These are phyloP conservation scores for Collybia mongolica DNA, from an alignment of 768 basidiomycete genomes.

Conservation along the genomic window DNA sequence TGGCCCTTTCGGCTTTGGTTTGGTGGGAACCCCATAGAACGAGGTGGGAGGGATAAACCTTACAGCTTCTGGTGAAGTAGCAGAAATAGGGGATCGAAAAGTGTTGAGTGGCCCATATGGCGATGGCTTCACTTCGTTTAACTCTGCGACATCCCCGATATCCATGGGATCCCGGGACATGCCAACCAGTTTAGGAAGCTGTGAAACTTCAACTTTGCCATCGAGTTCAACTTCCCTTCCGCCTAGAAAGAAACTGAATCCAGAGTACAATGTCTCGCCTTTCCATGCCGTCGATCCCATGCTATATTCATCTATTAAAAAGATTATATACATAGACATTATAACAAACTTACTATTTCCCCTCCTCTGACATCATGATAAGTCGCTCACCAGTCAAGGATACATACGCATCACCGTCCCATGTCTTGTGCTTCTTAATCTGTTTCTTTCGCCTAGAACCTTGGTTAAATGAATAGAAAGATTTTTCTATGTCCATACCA, in stretches of 20 bases:
- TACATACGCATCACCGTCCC: constrained; percentile 80
- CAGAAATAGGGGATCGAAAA: constrained; percentile 5
- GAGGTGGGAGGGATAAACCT: constrained; percentile 54
- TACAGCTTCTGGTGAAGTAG: constrained; percentile 6
- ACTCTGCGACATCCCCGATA: constrained; percentile 10
- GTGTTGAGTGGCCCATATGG: background rate
- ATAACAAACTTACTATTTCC: constrained; percentile 54
- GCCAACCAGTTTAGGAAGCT: constrained; percentile 45
- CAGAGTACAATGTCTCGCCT: constrained; percentile 48
- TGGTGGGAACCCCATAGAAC: constrained; percentile 54
- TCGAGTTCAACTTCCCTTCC: constrained; percentile 67
- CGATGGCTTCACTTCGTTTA: background rate
- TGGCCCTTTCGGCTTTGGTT: constrained; percentile 38
- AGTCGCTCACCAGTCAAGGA: constrained; percentile 49
- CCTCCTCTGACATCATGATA: constrained; percentile 66
- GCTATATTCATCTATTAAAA: constrained; percentile 33
- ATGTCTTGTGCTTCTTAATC: constrained; percentile 77
- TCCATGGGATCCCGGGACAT: background rate
- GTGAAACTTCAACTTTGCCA: constrained; percentile 42
- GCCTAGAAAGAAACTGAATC: constrained; percentile 44
- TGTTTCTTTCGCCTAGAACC: constrained; percentile 66
- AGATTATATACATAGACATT: background rate
- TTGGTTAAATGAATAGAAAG: constrained; percentile 4
- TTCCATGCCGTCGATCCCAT: constrained; percentile 65
- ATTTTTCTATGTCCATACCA: constrained; percentile 40